phyloP scores from a whole-genome alignment of 78 protist genomes.

The Planoprotostelium fungivorum region DNA sequence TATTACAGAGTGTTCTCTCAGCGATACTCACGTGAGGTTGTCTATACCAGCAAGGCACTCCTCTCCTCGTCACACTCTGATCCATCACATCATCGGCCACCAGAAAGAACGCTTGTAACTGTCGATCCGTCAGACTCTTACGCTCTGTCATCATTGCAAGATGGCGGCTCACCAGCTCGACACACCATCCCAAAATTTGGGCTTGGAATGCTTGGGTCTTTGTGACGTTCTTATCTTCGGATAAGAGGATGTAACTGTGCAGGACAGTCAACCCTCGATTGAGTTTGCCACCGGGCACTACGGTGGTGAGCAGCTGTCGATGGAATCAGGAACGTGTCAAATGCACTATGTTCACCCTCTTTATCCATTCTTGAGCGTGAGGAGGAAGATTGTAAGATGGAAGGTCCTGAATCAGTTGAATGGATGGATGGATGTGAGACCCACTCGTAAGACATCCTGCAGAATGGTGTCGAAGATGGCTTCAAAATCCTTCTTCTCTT shows the following conservation, averaged over 20 bases:
- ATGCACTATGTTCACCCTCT: neutral
- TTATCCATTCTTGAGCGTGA: neutral
- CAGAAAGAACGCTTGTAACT: conserved; percentile 91
- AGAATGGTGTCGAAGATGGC: neutral
- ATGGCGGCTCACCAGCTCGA: conserved; percentile 61
- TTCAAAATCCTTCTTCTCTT: neutral
- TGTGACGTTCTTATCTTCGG: conserved; percentile 44
- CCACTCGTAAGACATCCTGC: neutral
- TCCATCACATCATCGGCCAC: conserved; percentile 99
- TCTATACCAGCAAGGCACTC: conserved; percentile 92
- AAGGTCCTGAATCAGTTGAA: neutral
- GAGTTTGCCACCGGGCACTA: conserved; percentile 79
- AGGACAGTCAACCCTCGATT: conserved; percentile 85
- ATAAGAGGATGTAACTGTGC: conserved; percentile 18
- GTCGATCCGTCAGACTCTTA: neutral
- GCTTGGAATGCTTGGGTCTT: conserved; percentile 41
- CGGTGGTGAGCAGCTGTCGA: conserved; percentile 23
- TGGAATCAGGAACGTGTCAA: no score
- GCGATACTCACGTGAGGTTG: conserved; percentile 3
- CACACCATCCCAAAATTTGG: conserved; percentile 87
- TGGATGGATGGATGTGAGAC: neutral
- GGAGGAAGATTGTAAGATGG: neutral
- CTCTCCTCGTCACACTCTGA: conserved; percentile 87
- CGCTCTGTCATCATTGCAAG: neutral
- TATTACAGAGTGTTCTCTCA: neutral